Percentiles rank a stretch among this genome's conserved stretches.
Conservation (phyloP, 805 yeast genomes). For the Scheffersomyces lignosus region DNA sequence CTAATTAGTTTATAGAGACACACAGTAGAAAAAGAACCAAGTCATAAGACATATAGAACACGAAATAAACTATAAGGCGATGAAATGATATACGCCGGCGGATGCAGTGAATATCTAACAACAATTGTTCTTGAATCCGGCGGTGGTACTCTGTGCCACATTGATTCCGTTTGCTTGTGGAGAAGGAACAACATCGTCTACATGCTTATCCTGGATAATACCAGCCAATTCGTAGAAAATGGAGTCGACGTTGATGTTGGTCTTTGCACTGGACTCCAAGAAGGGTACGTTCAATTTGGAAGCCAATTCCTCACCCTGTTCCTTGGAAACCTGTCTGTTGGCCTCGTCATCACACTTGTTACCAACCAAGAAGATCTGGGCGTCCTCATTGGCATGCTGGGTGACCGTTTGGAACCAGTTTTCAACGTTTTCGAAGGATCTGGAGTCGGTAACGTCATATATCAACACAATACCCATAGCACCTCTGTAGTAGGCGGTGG, state of each 20-base stretch:
- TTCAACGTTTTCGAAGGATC: constrained; percentile 88
- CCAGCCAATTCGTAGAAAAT: constrained; percentile 88
- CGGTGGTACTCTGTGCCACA: constrained; percentile 32
- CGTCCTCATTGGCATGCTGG: constrained; percentile 95
- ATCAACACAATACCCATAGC: constrained; percentile 86
- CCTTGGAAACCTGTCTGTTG: constrained; percentile 80
- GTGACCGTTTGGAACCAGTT: constrained; percentile 95
- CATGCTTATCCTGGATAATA: constrained; percentile 78
- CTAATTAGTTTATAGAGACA: too few relatives aligned
- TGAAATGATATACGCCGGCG: too few relatives aligned
- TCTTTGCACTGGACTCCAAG: constrained; percentile 95
- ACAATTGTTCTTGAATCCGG: constrained; percentile 34
- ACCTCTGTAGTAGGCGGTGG: constrained; percentile 89
- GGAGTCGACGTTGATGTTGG: constrained; percentile 87
- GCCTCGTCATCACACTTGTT: constrained; percentile 92
- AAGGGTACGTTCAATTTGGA: constrained; percentile 85
- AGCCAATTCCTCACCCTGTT: constrained; percentile 90
- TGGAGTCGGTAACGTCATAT: constrained; percentile 83
- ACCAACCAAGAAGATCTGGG: constrained; percentile 91
- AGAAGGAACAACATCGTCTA: constrained; percentile 32
- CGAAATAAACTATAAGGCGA: too few relatives aligned
- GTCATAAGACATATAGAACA: too few relatives aligned
- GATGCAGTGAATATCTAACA: too few relatives aligned
- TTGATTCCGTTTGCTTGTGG: constrained; percentile 36
- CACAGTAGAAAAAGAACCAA: too few relatives aligned